Base-by-base conservation (phyloP, 306 rosid species). In the Gillenia trifoliata region DNA sequence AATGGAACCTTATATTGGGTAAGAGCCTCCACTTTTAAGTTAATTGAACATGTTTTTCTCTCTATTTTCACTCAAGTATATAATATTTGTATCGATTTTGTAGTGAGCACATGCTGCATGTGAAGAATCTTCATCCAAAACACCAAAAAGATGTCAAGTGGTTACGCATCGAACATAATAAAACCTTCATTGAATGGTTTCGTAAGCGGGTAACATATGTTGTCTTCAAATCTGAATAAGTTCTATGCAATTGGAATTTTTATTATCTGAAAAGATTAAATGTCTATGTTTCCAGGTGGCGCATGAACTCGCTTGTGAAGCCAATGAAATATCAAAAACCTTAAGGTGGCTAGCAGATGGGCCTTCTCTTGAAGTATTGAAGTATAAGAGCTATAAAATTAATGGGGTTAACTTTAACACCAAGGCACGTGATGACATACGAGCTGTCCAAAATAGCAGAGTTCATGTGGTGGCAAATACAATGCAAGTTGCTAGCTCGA, bases 311-410 rank as follows among this genome's bases (percentile, higher is more conserved):
- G 2, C 22, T 11, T 11, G n/a, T 10, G 4, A 20, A 38, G 3
- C 1, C 0, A n/a, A 67, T 43, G 31, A 15, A 0, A 3, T 68
- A 0, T 45, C 73, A 10, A n/a, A 22, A 5, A 45, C 2, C 3
- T 4, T 68, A 13, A 43, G 60, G 38, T 68, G 73, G 73, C 19
- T 68, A 1, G 73, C 60, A 25, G 36, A 43, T 45, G 73, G 73
- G 2, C 73, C 73, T 1, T 30, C 9, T 26, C 1, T 5, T 2
- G 22, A 12, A 45, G 73, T 68, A 2, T 30, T 60, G 0, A 15
- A 17, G 11, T 68, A 12, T 45, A 29, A 47, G 11, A 17, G 60
- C 2, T 68, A 67, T 10, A 4, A 2, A 11, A 26, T 68, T 11
- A 68, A 45, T 11, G 60, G 23, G 0, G 20, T 49, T 28, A 11